Conservation (phyloP, 805 yeast genomes). For the Candida cerambycidarum region DNA sequence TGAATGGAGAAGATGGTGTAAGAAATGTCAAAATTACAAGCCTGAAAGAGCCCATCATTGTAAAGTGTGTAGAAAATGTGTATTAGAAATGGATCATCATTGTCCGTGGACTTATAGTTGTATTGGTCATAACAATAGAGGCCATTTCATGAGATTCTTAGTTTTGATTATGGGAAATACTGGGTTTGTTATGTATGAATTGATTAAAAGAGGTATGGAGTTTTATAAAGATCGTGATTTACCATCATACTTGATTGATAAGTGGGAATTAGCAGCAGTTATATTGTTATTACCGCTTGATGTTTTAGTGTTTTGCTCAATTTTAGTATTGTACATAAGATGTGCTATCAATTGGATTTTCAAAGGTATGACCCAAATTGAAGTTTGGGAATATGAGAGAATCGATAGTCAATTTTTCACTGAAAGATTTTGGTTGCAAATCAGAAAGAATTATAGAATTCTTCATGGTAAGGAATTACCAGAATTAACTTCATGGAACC, state of each 20-base stretch:
- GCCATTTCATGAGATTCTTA: conserved; percentile 78
- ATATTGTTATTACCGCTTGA: conserved; percentile 55
- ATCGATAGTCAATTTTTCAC: conserved; percentile 62
- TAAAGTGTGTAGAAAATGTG: conserved; percentile 69
- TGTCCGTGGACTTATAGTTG: conserved; percentile 93
- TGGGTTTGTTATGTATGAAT: conserved; percentile 43
- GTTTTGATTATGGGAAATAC: conserved; percentile 61
- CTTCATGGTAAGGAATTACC: conserved; percentile 46
- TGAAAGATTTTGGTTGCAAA: conserved; percentile 52
- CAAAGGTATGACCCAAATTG: conserved; percentile 84
- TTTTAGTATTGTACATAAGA: conserved; percentile 59
- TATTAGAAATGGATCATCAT: conserved; percentile 92
- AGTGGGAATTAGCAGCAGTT: conserved; percentile 53
- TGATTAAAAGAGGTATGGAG: conserved; percentile 37
- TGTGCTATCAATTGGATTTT: conserved; percentile 54
- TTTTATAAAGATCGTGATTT: conserved; percentile 50
- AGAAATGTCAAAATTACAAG: conserved; percentile 68
- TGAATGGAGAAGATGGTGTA: conserved; percentile 69
- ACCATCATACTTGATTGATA: conserved; percentile 58
- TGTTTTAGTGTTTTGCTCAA: conserved; percentile 58
- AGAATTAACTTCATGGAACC: conserved; percentile 47
- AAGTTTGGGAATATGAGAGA: conserved; percentile 88
- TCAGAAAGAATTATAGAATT: conserved; percentile 42
- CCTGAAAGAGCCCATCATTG: conserved; percentile 90
- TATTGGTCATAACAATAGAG: conserved; percentile 75